phyloP scores from a whole-genome alignment of 129 eudicot species.

The Artemisia argyi region DNA sequence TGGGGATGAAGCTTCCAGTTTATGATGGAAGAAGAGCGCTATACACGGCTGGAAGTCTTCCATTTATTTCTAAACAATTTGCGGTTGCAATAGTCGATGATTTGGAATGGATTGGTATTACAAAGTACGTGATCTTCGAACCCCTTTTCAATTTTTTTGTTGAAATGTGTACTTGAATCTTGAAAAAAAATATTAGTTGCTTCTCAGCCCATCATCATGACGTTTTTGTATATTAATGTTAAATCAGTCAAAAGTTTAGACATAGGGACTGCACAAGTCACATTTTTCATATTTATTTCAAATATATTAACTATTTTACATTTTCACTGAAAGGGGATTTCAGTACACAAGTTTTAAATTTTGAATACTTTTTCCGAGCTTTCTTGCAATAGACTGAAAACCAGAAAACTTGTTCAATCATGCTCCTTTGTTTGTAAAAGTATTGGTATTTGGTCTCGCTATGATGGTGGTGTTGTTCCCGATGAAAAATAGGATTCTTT shows the following conservation, averaged over 20 bases:
- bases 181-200: no score
- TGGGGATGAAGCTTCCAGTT: conserved; percentile 71
- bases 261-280: conserved; percentile 20
- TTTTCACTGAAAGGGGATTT: neutral
- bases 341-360: neutral
- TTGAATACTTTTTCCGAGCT: conserved; percentile 1
- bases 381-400: conserved; percentile 13
- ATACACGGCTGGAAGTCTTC: conserved; percentile 67
- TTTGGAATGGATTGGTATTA: conserved; percentile 46
- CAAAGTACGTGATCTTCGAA: conserved; percentile 37
- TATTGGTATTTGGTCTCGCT: conserved; percentile 1
- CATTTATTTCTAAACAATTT: conserved; percentile 55
- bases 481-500: neutral
- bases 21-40: conserved; percentile 77
- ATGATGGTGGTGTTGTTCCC: neutral
- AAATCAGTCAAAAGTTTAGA: conserved; percentile 18
- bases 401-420: neutral
- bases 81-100: conserved; percentile 44
- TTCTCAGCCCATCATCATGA: neutral
- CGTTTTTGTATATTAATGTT: neutral
- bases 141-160: neutral
- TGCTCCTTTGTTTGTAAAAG: neutral
- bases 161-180: neutral
- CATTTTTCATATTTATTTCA: neutral
- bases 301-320: neutral